Conservation (phyloP, 108 stramenopile species). For the Pseudonitzschia pungens region DNA sequence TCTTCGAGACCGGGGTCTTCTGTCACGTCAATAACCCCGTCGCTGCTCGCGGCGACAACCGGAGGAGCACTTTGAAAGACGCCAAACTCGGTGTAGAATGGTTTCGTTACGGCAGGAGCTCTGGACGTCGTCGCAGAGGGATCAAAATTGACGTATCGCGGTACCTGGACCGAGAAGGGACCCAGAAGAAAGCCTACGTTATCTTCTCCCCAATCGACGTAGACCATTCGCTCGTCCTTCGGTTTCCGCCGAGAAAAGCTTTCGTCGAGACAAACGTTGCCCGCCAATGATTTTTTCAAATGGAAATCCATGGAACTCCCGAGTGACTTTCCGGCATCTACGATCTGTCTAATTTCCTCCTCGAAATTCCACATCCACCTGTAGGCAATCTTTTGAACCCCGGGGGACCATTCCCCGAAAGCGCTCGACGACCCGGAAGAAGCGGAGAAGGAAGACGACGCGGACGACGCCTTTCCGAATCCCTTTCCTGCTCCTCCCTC, state of each 20-base stretch:
- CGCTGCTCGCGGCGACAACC: not conserved
- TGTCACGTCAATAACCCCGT: not conserved
- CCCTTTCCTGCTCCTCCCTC: conserved; percentile 25
- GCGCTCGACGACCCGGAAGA: conserved; percentile 17
- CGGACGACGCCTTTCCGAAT: conserved; percentile 26
- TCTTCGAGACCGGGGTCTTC: conserved; percentile 1
- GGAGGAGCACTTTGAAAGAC: conserved; percentile 31
- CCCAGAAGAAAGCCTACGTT: conserved; percentile 40
- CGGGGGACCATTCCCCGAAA: conserved; percentile 67
- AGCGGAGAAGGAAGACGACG: conserved; percentile 18
- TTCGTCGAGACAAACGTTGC: conserved; percentile 46
- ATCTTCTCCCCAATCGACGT: conserved; percentile 48
- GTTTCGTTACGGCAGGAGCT: conserved; percentile 18
- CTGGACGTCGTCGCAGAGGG: conserved; percentile 7
- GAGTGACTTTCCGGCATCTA: conserved; percentile 38
- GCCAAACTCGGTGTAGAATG: conserved; percentile 54
- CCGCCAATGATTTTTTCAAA: conserved; percentile 25
- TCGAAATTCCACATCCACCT: conserved; percentile 75
- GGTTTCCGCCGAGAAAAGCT: conserved; percentile 43
- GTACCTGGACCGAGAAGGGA: conserved; percentile 34
- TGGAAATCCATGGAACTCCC: conserved; percentile 24
- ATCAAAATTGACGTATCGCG: conserved; percentile 47
- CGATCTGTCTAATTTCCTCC: conserved; percentile 50
- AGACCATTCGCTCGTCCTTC: conserved; percentile 49
- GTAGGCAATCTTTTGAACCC: conserved; percentile 77